Conservation (phyloP, 108 stramenopile species). For the Pseudonitzschia delicatissima region DNA sequence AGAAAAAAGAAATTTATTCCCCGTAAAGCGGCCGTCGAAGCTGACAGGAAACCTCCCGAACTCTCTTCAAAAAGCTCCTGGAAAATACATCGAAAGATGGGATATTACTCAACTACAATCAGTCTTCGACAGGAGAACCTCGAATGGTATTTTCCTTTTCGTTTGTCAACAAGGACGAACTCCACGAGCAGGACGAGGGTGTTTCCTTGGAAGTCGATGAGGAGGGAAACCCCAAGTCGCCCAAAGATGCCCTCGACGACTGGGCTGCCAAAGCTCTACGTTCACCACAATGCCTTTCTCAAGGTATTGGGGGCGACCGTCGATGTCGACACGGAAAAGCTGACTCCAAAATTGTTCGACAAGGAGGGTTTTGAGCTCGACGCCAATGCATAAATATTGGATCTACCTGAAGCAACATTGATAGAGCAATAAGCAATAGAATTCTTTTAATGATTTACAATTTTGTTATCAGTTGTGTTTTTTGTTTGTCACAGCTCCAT, state of each 20-base stretch:
- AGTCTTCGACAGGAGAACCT: slow-evolving; percentile 56
- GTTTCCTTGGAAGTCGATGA: slow-evolving; percentile 79
- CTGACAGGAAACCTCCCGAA: slow-evolving; percentile 68
- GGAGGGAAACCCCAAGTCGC: slow-evolving; percentile 72
- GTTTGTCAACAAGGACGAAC: slow-evolving; percentile 61
- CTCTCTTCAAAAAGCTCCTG: slow-evolving; percentile 42
- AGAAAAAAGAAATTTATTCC: slow-evolving; percentile 45
- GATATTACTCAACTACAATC: slow-evolving; percentile 66
- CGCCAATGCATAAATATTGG: slow-evolving; percentile 25
- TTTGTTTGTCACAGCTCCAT: background rate
- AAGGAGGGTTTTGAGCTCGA: slow-evolving; percentile 74
- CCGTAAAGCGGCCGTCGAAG: slow-evolving; percentile 61
- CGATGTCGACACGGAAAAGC: slow-evolving; percentile 43
- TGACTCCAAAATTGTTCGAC: slow-evolving; percentile 62
- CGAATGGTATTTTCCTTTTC: slow-evolving; percentile 84
- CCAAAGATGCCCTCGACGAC: slow-evolving; percentile 52
- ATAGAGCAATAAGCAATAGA: background rate
- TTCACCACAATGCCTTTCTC: slow-evolving; percentile 75
- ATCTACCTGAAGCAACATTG: background rate
- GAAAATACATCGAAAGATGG: slow-evolving; percentile 38
- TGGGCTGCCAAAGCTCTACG: slow-evolving; percentile 73
- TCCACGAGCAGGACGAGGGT: slow-evolving; percentile 58
- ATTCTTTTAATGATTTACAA: background rate
- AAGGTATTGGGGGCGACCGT: slow-evolving; percentile 79
- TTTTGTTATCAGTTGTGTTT: background rate